Evolutionary conservation across 768 basidiomycete species (phyloP), one percentile per base, ranked within the genome.

Genomic region (Calocera cornea): DNA sequence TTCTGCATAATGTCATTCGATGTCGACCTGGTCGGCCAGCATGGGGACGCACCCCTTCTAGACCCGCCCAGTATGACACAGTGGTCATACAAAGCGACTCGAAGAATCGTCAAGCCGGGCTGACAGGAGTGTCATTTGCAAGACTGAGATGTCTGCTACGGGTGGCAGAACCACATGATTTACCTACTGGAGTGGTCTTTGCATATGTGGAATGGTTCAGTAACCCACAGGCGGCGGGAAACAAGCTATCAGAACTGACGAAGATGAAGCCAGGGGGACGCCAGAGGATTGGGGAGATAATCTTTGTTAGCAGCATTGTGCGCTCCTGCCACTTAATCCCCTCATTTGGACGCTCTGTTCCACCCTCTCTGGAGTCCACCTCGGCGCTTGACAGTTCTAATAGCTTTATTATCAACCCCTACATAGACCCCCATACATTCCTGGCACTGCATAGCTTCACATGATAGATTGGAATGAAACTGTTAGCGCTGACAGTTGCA

Each of bases 361-460:
- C 40, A 10, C 40, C 40, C 10, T 10, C 11, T 10, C 10, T 41
- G 40, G 40, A 41, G 11, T 41, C 19, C 10, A 41, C 10, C 40
- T 10, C 19, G 40, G 40, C 19, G 40, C 19, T 41, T 10, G 40
- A 41, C 40, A 10, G 19, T 10, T 41, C 11, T 10, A 10, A 41
- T 10, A 41, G 11, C 10, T 41, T 41, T 41, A 19, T 41, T 19
- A 41, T 41, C 40, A 41, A 41, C 19, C 40, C 40, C 19, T 41
- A 41, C 40, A 41, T 41, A 10, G 69, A 72, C 0, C 69, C 68
- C 90, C 90, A 94, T 76, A 95, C 93, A 0, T 87, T 85, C n/a
- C n/a, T n/a, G n/a, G n/a, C n/a, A n/a, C n/a, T n/a, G n/a, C n/a
- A n/a, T n/a, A n/a, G n/a, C n/a, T n/a, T n/a, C n/a, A n/a, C n/a